Percentiles rank a stretch among this genome's conserved stretches.
Evolutionary conservation across 164 flowering plant species (phyloP).

Genomic region (Houttuynia cordata): DNA sequence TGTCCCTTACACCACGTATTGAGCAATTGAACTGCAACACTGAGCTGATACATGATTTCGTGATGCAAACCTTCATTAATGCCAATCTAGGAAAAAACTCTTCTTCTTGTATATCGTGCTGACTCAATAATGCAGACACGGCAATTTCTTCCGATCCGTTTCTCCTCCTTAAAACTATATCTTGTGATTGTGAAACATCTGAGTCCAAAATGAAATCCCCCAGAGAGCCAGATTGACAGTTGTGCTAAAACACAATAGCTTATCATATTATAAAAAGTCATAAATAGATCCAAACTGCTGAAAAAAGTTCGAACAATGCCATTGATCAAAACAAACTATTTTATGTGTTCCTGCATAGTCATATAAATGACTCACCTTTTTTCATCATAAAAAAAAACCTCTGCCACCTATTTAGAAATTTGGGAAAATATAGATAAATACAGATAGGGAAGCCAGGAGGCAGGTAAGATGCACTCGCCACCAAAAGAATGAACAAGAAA

Average conservation of each 20-base stretch:
- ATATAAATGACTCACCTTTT: no score
- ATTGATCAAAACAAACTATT: no score
- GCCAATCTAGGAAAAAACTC: slow-evolving; percentile 30
- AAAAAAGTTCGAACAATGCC: neutral
- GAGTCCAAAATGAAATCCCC: slow-evolving; percentile 43
- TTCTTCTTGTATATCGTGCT: slow-evolving; percentile 7
- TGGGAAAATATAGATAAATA: no score
- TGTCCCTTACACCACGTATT: slow-evolving; percentile 15
- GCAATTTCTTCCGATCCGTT: slow-evolving; percentile 51
- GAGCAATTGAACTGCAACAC: slow-evolving; percentile 70
- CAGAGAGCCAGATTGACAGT: slow-evolving; percentile 16
- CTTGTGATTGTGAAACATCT: slow-evolving; percentile 42
- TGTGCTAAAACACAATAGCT: neutral
- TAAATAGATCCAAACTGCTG: neutral
- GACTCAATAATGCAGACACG: slow-evolving; percentile 50
- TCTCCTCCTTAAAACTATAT: slow-evolving; percentile 50
- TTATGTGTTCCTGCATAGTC: no score
- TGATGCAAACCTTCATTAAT: slow-evolving; percentile 64
- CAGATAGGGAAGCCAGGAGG: no score
- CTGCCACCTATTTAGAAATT: no score
- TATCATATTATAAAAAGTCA: neutral
- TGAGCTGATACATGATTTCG: slow-evolving; percentile 56
- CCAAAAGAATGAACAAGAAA: no score
- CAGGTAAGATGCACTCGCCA: no score
- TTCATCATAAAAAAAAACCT: no score